phyloP scores from a whole-genome alignment of 805 yeast genomes.

The Kregervanrija fluxuum region DNA sequence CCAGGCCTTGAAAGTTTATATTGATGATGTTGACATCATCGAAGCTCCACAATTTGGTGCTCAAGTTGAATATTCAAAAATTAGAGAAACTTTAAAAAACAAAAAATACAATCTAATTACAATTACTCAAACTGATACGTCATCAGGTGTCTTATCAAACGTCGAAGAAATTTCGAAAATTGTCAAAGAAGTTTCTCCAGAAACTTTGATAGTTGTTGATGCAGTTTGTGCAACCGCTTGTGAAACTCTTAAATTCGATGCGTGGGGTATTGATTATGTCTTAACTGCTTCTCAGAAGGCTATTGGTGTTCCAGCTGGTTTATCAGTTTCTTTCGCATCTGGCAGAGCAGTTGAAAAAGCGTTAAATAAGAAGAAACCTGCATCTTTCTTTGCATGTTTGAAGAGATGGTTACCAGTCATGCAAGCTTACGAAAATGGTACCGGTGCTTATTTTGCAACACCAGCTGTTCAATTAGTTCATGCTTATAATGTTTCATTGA shows the following conservation, averaged over 20 bases:
- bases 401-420: conserved; percentile 85
- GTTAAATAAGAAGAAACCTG: conserved; percentile 37
- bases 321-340: conserved; percentile 70
- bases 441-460: conserved; percentile 86
- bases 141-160: conserved; percentile 84
- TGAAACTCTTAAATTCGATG: conserved; percentile 77
- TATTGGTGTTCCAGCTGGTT: conserved; percentile 89
- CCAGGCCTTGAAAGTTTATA: conserved; percentile 64
- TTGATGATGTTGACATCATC: conserved; percentile 66
- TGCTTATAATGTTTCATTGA: conserved; percentile 70
- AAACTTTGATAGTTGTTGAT: conserved; percentile 78
- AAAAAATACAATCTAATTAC: conserved; percentile 58
- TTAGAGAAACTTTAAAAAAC: conserved; percentile 48
- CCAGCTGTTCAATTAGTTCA: conserved; percentile 88
- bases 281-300: conserved; percentile 95
- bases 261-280: conserved; percentile 85
- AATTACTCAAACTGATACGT: conserved; percentile 93
- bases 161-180: conserved; percentile 54
- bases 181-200: conserved; percentile 65
- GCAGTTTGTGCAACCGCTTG: conserved; percentile 94
- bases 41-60: conserved; percentile 65
- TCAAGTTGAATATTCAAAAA: conserved; percentile 46
- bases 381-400: conserved; percentile 62
- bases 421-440: conserved; percentile 76
- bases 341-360: conserved; percentile 66